Evolutionary conservation across 2,329 filamentous ascomycete genomes (phyloP).

Genomic region (Phialophora chinensis): DNA sequence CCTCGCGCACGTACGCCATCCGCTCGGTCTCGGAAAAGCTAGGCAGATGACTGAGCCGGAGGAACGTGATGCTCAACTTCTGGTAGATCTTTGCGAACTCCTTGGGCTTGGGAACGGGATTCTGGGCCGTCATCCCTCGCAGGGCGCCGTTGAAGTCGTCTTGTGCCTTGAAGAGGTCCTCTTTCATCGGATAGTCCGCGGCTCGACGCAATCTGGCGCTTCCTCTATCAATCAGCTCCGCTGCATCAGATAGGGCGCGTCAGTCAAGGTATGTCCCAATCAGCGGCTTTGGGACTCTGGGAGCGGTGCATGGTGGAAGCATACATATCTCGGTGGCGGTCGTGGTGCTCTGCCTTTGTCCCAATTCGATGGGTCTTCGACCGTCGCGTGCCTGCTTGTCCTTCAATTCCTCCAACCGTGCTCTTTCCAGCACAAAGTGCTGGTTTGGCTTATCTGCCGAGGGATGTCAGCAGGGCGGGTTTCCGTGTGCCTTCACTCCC

Average conservation of each 20-base stretch:
- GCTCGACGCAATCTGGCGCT: slow-evolving; percentile 7
- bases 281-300: background rate
- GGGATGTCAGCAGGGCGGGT: background rate
- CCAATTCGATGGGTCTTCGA: background rate
- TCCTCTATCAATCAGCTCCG: slow-evolving; percentile 22
- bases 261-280: background rate
- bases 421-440: slow-evolving; percentile 18
- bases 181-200: slow-evolving; percentile 5
- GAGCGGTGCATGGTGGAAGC: background rate
- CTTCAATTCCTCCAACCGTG: slow-evolving; percentile 9
- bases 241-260: background rate
- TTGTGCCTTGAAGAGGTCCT: slow-evolving; percentile 22
- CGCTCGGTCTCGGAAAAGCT: slow-evolving; percentile 10
- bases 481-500: background rate
- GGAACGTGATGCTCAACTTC: slow-evolving; percentile 24
- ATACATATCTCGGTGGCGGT: slow-evolving; percentile 16
- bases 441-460: slow-evolving; percentile 20
- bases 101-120: slow-evolving; percentile 12
- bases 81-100: slow-evolving; percentile 25
- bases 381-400: slow-evolving; percentile 8
- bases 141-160: slow-evolving; percentile 23
- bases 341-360: slow-evolving; percentile 10
- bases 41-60: slow-evolving; percentile 20
- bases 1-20: slow-evolving; percentile 21
- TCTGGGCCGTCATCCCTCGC: slow-evolving; percentile 14